phyloP scores from a whole-genome alignment of 1,284 basidiomycete species.

The Inonotus hispidus region DNA sequence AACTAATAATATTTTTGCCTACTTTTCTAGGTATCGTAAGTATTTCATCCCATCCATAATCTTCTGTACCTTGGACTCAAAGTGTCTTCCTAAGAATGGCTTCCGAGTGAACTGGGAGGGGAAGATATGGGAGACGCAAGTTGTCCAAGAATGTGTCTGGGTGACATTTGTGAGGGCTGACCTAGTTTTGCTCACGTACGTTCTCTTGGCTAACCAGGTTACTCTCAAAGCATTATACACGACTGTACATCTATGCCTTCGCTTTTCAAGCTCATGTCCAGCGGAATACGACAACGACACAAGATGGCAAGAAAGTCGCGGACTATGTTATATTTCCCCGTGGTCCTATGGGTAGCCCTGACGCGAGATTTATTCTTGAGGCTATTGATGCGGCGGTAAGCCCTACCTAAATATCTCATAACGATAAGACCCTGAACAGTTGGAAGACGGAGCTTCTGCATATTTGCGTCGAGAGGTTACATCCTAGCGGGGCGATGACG shows the following conservation, averaged over 20 bases:
- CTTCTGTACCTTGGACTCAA: not conserved
- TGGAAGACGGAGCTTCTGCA: conserved; percentile 22
- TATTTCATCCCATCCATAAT: not conserved
- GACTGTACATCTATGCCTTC: conserved; percentile 36
- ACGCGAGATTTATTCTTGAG: conserved; percentile 25
- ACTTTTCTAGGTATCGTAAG: conserved; percentile 12
- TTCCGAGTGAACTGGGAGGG: conserved; percentile 27
- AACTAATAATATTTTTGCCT: not conserved
- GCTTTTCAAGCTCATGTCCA: conserved; percentile 38
- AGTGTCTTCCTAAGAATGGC: conserved; percentile 21
- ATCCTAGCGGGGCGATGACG: conserved; percentile 22
- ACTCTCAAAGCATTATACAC: conserved; percentile 29
- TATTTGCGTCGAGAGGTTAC: conserved; percentile 22
- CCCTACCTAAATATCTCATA: not conserved
- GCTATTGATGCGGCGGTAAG: conserved; percentile 25
- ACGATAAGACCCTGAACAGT: not conserved
- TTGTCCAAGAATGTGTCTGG: conserved; percentile 25
- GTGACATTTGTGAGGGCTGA: conserved; percentile 20
- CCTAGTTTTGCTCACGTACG: not conserved
- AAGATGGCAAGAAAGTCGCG: conserved; percentile 17
- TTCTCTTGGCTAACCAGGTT: conserved; percentile 18
- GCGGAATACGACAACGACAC: conserved; percentile 22
- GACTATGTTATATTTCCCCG: conserved; percentile 20
- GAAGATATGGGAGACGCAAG: conserved; percentile 27
- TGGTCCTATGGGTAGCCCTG: conserved; percentile 22